Evolutionary conservation across 2,329 filamentous ascomycete species (phyloP), one percentile per base, ranked within the genome.

Genomic region (Scopulariopsis brevicaulis): DNA sequence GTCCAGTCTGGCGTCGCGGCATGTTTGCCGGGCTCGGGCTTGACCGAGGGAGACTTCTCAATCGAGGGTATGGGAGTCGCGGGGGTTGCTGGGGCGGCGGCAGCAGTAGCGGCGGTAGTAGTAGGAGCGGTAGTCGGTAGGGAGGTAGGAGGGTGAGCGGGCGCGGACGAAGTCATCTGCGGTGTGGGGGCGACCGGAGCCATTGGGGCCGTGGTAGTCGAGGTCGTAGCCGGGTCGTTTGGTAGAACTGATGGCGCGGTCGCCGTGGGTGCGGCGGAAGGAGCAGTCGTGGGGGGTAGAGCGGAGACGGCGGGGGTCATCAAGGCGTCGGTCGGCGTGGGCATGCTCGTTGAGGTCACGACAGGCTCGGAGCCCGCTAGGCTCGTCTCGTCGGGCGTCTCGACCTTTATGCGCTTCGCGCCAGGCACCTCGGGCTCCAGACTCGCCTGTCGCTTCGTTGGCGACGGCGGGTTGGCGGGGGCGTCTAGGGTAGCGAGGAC

Each of bases 401-500:
- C 56, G 4, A 40, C 40, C 56, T 58, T 58, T 35, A 57, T 57
- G 20, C 55, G 46, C 34, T 57, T 57, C 32, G 55, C 28, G 4
- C 28, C 34, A 18, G 55, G 48, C 1, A 22, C 48, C 37, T 57
- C 55, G 5, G 48, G n/a, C 24, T 37, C 48, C 32, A 48, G 22
- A 18, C 43, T 37, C 7, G 55, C 55, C 46, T 25, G 22, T n/a
- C 55, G 46, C 37, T 57, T 57, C 28, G 48, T 53, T 10, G 46
- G 55, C 10, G 46, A 53, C 4, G 54, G 1, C 15, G 54, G 43
- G 10, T 48, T 40, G 15, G 55, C 28, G 34, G 25, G 48, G 24
- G 10, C 35, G 18, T 48, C 28, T 18, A 48, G 48, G 7, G 20
- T 11, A 18, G 55, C 12, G n/a, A 43, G 20, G 14, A 32, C 40